Percentiles rank a stretch among this genome's conserved stretches.
Conservation (phyloP, 2,329 filamentous ascomycete species). For the Scedosporium dehoogii region DNA sequence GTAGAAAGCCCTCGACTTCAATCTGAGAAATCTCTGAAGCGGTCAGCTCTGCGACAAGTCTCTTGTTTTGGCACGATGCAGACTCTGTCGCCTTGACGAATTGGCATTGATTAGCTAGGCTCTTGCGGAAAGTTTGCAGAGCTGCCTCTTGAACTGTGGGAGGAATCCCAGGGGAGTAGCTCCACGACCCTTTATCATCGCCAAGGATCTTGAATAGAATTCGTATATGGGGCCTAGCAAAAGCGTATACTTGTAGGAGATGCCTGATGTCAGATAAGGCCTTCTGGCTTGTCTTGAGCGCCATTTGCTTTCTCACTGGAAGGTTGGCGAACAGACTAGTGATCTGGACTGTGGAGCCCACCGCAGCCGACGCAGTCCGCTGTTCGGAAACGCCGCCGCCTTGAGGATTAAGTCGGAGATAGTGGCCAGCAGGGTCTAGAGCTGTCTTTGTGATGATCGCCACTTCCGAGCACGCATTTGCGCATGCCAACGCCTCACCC, state of each 20-base stretch:
- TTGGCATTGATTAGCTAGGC: conserved; percentile 44
- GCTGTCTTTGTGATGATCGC: conserved; percentile 53
- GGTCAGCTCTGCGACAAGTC: conserved; percentile 3
- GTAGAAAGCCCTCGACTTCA: conserved; percentile 47
- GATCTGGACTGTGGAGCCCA: conserved; percentile 60
- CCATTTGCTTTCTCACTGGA: conserved; percentile 53
- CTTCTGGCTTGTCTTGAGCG: conserved; percentile 47
- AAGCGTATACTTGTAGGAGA: conserved; percentile 52
- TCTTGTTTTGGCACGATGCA: neutral
- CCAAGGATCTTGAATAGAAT: conserved; percentile 51
- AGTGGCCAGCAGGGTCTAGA: conserved; percentile 47
- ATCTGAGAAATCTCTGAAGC: conserved; percentile 14
- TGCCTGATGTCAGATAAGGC: conserved; percentile 47
- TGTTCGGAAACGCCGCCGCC: conserved; percentile 20
- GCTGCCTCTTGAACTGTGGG: conserved; percentile 46
- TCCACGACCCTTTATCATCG: conserved; percentile 42
- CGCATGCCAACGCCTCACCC: conserved; percentile 61
- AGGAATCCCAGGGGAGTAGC: conserved; percentile 47
- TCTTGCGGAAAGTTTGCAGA: conserved; percentile 51
- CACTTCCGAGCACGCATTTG: conserved; percentile 49
- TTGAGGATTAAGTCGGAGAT: conserved; percentile 29
- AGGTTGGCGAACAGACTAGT: conserved; percentile 47
- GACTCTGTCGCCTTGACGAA: conserved; percentile 22
- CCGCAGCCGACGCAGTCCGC: conserved; percentile 37
- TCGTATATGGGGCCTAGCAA: conserved; percentile 54